Percentiles rank a stretch among this genome's conserved stretches.
These are phyloP conservation scores for Xerocomus nothofagi DNA, from an alignment of 1,284 basidiomycete genomes.

Conservation along the genomic window DNA sequence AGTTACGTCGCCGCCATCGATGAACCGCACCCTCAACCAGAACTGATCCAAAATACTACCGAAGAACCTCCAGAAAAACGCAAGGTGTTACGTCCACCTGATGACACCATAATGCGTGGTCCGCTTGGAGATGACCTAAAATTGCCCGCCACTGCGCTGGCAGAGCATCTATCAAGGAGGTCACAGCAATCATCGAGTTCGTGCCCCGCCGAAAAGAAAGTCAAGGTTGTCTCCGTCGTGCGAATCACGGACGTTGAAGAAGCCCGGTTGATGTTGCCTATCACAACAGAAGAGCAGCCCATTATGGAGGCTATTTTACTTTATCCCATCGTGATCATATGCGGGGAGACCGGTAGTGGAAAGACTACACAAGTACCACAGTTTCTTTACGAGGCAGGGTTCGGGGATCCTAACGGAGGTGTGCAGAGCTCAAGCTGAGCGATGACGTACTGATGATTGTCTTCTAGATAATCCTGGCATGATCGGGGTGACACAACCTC, in stretches of 20 bases:
- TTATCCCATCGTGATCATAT: slow-evolving; percentile 88
- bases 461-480: slow-evolving; percentile 90
- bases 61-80: slow-evolving; percentile 43
- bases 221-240: slow-evolving; percentile 60
- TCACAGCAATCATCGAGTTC: slow-evolving; percentile 28
- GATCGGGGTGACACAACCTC: slow-evolving; percentile 97
- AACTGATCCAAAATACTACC: slow-evolving; percentile 18
- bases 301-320: slow-evolving; percentile 92
- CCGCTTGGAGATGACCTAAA: slow-evolving; percentile 68
- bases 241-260: slow-evolving; percentile 78
- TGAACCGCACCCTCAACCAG: slow-evolving; percentile 5
- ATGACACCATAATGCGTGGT: slow-evolving; percentile 51
- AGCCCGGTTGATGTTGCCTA: slow-evolving; percentile 80
- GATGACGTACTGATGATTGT: slow-evolving; percentile 4
- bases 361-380: slow-evolving; percentile 99
- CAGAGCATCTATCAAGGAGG: slow-evolving; percentile 44
- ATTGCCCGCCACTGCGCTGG: slow-evolving; percentile 62
- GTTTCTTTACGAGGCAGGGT: slow-evolving; percentile 96
- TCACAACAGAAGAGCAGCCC: slow-evolving; percentile 90
- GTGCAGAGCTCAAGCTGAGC: slow-evolving; percentile 22
- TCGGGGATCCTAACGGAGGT: slow-evolving; percentile 83
- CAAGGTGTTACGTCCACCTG: slow-evolving; percentile 36
- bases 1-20: slow-evolving; percentile 38
- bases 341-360: slow-evolving; percentile 97
- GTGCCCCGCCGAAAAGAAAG: slow-evolving; percentile 2